A percentile compares a stretch with the other conserved stretches of the same genome.
Conservation (phyloP, 148 eudicot species). For the Dianthus caryophyllus region DNA sequence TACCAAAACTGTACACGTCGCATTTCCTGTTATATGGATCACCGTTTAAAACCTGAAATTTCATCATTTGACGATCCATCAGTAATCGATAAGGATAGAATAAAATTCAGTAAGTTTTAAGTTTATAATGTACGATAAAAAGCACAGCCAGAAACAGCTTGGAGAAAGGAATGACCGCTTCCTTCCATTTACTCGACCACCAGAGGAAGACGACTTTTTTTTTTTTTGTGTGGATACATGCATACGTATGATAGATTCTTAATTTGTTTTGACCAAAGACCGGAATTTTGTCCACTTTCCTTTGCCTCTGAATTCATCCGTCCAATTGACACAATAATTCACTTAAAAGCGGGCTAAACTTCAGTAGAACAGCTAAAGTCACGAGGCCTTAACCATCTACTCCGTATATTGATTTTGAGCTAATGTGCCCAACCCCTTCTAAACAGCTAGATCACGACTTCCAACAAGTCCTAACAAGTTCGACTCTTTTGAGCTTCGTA, state of each 20-base stretch:
- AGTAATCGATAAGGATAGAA: constrained; percentile 3
- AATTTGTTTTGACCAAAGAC: no score
- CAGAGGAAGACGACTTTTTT: no score
- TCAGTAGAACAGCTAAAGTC: background rate
- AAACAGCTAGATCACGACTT: background rate
- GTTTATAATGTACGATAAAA: background rate
- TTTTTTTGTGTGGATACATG: no score
- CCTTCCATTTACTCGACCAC: background rate
- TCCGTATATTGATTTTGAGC: background rate
- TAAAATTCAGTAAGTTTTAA: no score
- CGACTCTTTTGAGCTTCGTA: background rate
- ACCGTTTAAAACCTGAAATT: constrained; percentile 81
- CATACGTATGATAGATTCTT: no score
- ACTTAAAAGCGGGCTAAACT: background rate
- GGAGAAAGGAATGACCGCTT: background rate
- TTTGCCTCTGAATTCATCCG: no score
- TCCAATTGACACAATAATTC: background rate
- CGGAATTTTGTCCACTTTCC: no score
- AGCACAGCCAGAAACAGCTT: background rate
- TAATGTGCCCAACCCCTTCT: background rate
- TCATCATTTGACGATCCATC: constrained; percentile 17
- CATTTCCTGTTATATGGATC: constrained; percentile 92
- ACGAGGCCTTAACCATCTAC: background rate
- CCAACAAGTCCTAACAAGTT: background rate
- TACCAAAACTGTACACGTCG: constrained; percentile 95